Evolutionary conservation across 148 eudicot genomes (phyloP).

Genomic region (Nepenthes gracilis): DNA sequence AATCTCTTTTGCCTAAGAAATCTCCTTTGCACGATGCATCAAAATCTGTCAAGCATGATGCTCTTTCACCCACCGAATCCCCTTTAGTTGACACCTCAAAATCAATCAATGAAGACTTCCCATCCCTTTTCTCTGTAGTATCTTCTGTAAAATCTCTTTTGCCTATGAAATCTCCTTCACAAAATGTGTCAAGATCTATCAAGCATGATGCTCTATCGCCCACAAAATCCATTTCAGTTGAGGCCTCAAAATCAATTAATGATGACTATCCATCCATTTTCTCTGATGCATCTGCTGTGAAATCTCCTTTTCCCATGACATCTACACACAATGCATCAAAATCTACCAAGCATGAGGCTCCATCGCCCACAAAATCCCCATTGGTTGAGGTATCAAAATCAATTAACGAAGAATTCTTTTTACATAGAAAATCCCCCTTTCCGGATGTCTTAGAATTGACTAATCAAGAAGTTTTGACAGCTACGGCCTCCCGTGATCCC

Average conservation of each 20-base stretch:
- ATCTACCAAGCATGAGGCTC: slow-evolving; percentile 5
- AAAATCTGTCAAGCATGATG: slow-evolving; percentile 7
- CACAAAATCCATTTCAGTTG: slow-evolving; percentile 8
- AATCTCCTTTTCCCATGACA: slow-evolving; percentile 13
- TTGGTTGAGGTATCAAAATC: slow-evolving; percentile 8
- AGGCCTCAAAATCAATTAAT: slow-evolving; percentile 9
- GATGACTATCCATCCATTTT: slow-evolving; percentile 10
- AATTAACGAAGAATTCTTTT: slow-evolving; percentile 10
- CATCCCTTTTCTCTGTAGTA: slow-evolving; percentile 9
- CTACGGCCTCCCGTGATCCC: not conserved
- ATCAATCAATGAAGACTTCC: slow-evolving; percentile 13
- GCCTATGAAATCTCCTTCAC: slow-evolving; percentile 12
- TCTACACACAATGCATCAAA: slow-evolving; percentile 1
- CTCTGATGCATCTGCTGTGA: slow-evolving; percentile 8
- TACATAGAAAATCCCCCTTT: slow-evolving; percentile 8
- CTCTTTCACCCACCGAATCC: slow-evolving; percentile 1
- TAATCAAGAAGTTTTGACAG: not conserved
- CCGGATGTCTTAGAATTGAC: not conserved
- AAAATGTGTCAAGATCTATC: slow-evolving; percentile 5
- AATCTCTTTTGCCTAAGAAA: slow-evolving; percentile 9
- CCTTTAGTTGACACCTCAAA: slow-evolving; percentile 9
- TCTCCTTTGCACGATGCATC: slow-evolving; percentile 13
- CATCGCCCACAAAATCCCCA: slow-evolving; percentile 8
- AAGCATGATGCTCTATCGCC: slow-evolving; percentile 6
- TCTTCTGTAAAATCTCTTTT: slow-evolving; percentile 10